Conservation (phyloP, 768 basidiomycete species). For the Phanerochaete carnosa region DNA sequence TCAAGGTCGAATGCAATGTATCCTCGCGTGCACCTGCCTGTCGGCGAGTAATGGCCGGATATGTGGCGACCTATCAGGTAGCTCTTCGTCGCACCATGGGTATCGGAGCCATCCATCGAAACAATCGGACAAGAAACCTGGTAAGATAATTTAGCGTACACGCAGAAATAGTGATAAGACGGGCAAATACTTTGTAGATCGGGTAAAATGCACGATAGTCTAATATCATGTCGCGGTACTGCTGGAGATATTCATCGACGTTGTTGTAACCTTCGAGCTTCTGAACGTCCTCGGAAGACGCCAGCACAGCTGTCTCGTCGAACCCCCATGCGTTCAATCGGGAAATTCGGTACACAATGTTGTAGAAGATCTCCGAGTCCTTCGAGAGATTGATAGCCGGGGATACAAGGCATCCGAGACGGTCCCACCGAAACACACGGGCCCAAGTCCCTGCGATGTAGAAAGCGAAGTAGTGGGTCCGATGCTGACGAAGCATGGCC, state of each 20-base stretch:
- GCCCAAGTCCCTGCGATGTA: background rate
- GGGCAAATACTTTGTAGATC: too few relatives aligned
- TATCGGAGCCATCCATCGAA: too few relatives aligned
- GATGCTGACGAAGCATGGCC: constrained; percentile 5
- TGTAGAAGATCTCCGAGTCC: background rate
- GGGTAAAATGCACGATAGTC: too few relatives aligned
- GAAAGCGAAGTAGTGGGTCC: background rate
- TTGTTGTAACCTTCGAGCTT: background rate
- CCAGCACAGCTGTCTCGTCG: background rate
- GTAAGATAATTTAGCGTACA: too few relatives aligned
- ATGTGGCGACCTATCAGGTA: too few relatives aligned
- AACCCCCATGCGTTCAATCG: background rate
- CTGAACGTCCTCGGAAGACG: background rate
- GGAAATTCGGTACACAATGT: background rate
- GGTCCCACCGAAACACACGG: constrained; percentile 1
- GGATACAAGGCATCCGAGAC: background rate
- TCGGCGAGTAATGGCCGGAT: background rate
- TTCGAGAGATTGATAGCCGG: background rate
- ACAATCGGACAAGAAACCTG: too few relatives aligned
- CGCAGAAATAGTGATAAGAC: too few relatives aligned
- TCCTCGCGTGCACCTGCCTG: constrained; percentile 4
- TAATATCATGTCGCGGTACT: background rate
- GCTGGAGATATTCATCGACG: background rate
- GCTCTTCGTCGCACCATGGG: too few relatives aligned
- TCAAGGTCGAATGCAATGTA: constrained; percentile 7